phyloP scores from a whole-genome alignment of 1,284 basidiomycete species.

The Wolfiporia cocos region DNA sequence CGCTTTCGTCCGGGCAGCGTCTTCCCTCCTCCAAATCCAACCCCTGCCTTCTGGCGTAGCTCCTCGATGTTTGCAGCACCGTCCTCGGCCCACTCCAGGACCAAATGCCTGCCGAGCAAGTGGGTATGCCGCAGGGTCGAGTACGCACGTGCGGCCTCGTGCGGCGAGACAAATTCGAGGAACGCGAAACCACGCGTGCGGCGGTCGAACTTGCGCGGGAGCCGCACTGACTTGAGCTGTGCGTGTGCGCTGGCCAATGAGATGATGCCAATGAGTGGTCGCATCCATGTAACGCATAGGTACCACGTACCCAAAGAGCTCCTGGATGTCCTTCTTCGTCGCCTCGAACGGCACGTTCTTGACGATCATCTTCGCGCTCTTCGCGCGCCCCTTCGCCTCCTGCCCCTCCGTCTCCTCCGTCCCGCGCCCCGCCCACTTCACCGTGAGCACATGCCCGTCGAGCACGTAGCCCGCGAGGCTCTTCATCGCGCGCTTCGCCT shows the following conservation, averaged over 20 bases:
- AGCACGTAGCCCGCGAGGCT: slow-evolving; percentile 80
- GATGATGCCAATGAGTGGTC: background rate
- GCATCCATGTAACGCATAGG: slow-evolving; percentile 1
- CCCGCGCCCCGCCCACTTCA: slow-evolving; percentile 87
- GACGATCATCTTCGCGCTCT: slow-evolving; percentile 87
- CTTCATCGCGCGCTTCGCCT: slow-evolving; percentile 73
- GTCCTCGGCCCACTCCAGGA: slow-evolving; percentile 91
- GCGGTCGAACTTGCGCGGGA: slow-evolving; percentile 85
- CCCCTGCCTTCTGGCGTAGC: slow-evolving; percentile 74
- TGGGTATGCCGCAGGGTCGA: slow-evolving; percentile 88
- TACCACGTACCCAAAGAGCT: slow-evolving; percentile 73
- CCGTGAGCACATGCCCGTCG: slow-evolving; percentile 82
- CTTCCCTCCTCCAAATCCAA: slow-evolving; percentile 62
- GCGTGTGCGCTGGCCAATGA: slow-evolving; percentile 66
- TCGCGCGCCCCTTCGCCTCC: slow-evolving; percentile 33
- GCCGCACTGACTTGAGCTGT: slow-evolving; percentile 84
- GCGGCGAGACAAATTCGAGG: slow-evolving; percentile 84
- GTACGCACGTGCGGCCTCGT: slow-evolving; percentile 85
- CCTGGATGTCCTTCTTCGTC: slow-evolving; percentile 87
- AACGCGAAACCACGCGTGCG: slow-evolving; percentile 93
- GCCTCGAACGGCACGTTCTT: slow-evolving; percentile 99
- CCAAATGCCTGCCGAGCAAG: slow-evolving; percentile 91
- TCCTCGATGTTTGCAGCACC: slow-evolving; percentile 63
- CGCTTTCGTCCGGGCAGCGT: slow-evolving; percentile 65
- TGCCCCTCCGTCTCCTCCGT: slow-evolving; percentile 53